A percentile compares a stretch with the other conserved stretches of the same genome.
Evolutionary conservation across 2,329 filamentous ascomycete species (phyloP).

Genomic region (Mariannaea sp.): DNA sequence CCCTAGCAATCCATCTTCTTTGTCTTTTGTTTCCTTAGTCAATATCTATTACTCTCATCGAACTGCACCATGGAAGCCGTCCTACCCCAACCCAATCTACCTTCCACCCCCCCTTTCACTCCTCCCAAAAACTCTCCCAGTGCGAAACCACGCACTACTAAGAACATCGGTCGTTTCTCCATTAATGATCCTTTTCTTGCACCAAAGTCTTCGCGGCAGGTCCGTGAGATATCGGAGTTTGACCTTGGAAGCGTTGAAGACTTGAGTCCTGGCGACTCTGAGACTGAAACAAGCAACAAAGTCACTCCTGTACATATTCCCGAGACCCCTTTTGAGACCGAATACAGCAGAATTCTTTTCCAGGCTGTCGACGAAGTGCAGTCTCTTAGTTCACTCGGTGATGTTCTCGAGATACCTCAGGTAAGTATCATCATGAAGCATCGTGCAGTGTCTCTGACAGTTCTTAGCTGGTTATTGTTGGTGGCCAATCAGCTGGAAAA

Average conservation of each 20-base stretch:
- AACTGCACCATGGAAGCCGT: no score
- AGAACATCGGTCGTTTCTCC: no score
- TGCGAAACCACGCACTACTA: no score
- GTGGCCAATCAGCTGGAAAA: conserved; percentile 45
- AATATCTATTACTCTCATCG: no score
- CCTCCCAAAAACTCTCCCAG: no score
- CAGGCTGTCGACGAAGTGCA: conserved; percentile 45
- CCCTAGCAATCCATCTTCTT: no score
- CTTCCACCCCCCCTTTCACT: no score
- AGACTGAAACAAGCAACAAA: background rate
- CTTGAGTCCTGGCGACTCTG: conserved; percentile 34
- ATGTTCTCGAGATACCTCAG: conserved; percentile 42
- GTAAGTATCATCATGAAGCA: conserved; percentile 28
- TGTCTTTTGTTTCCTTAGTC: no score
- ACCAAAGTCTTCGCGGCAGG: background rate
- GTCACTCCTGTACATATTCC: conserved; percentile 16
- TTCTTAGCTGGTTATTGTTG: conserved; percentile 43
- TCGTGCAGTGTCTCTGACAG: background rate
- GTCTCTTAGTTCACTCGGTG: conserved; percentile 33
- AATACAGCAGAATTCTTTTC: conserved; percentile 42
- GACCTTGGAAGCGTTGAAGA: background rate
- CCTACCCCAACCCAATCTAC: no score
- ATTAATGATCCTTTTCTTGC: no score
- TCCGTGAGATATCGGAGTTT: background rate
- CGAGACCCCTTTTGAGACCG: conserved; percentile 43